Conservation (phyloP, 768 basidiomycete species). For the Amanita phalloides region DNA sequence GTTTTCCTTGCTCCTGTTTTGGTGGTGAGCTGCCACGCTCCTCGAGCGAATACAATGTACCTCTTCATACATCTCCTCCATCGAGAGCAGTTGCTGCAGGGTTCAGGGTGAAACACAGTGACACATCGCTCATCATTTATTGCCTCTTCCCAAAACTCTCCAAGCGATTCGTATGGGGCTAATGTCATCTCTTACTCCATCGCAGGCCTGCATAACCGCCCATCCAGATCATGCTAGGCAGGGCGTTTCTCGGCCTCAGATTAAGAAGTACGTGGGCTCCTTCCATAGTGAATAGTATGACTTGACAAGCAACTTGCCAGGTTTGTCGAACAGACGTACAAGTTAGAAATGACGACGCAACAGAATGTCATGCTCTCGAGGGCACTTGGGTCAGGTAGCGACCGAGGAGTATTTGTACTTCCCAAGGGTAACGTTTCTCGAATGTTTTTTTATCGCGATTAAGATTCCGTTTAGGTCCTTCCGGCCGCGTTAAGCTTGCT, state of each 20-base stretch:
- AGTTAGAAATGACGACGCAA: slow-evolving; percentile 67
- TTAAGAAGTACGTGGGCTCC: slow-evolving; percentile 67
- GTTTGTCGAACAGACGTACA: slow-evolving; percentile 78
- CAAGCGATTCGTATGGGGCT: background rate
- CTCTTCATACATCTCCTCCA: background rate
- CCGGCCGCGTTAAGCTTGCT: slow-evolving; percentile 69
- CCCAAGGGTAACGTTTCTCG: slow-evolving; percentile 61
- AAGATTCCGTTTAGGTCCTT: slow-evolving; percentile 30
- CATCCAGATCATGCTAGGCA: slow-evolving; percentile 66
- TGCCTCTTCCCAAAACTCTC: background rate
- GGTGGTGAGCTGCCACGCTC: background rate
- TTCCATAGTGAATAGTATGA: slow-evolving; percentile 1
- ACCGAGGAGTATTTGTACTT: slow-evolving; percentile 74
- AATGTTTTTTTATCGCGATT: background rate
- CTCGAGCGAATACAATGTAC: background rate
- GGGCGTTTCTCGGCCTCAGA: slow-evolving; percentile 83
- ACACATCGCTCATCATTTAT: background rate
- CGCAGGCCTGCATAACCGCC: slow-evolving; percentile 71
- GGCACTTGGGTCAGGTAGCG: slow-evolving; percentile 73
- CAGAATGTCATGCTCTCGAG: slow-evolving; percentile 71
- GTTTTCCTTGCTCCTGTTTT: slow-evolving; percentile 2
- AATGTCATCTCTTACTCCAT: slow-evolving; percentile 6
- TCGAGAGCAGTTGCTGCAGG: background rate
- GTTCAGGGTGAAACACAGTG: slow-evolving; percentile 2
- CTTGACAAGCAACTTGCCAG: slow-evolving; percentile 26